Evolutionary conservation across 31 red algal genomes (phyloP).

Genomic region (Porphyra umbilicalis): DNA sequence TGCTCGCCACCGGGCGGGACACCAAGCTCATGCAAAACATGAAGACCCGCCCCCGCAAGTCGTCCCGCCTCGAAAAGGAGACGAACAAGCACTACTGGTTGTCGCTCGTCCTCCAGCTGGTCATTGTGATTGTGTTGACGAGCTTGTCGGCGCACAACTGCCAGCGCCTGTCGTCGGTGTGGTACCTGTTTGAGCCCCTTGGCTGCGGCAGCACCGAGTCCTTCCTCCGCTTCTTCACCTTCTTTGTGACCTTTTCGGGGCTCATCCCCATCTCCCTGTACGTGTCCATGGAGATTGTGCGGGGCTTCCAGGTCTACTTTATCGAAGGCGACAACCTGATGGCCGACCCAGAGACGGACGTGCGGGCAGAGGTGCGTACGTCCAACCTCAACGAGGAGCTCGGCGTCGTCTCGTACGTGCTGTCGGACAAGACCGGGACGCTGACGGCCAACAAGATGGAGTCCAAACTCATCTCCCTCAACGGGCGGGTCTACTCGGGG

Average conservation of each 20-base stretch:
- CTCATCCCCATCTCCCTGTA: slow-evolving; percentile 82
- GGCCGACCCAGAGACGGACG: slow-evolving; percentile 14
- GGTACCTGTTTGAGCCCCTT: slow-evolving; percentile 46
- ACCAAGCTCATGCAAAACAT: slow-evolving; percentile 90
- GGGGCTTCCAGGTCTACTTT: slow-evolving; percentile 63
- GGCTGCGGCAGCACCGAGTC: slow-evolving; percentile 25
- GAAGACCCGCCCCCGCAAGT: slow-evolving; percentile 45
- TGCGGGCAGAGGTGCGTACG: slow-evolving; percentile 59
- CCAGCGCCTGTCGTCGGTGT: slow-evolving; percentile 11
- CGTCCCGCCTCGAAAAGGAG: slow-evolving; percentile 49
- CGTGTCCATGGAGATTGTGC: slow-evolving; percentile 80
- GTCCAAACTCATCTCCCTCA: slow-evolving; percentile 49
- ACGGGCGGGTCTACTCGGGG: slow-evolving; percentile 27
- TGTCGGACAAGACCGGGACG: slow-evolving; percentile 81
- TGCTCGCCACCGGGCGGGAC: slow-evolving; percentile 66
- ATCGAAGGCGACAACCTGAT: slow-evolving; percentile 46
- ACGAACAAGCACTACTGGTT: slow-evolving; percentile 50
- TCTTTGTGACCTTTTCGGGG: slow-evolving; percentile 69
- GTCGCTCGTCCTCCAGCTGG: slow-evolving; percentile 35
- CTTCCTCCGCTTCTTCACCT: slow-evolving; percentile 67
- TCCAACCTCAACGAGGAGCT: slow-evolving; percentile 85
- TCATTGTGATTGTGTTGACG: slow-evolving; percentile 49
- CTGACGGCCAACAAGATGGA: slow-evolving; percentile 83
- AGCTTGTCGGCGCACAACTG: slow-evolving; percentile 32
- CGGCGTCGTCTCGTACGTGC: slow-evolving; percentile 57